phyloP scores from a whole-genome alignment of 257 asterid genomes.

The Lithospermum erythrorhizon region DNA sequence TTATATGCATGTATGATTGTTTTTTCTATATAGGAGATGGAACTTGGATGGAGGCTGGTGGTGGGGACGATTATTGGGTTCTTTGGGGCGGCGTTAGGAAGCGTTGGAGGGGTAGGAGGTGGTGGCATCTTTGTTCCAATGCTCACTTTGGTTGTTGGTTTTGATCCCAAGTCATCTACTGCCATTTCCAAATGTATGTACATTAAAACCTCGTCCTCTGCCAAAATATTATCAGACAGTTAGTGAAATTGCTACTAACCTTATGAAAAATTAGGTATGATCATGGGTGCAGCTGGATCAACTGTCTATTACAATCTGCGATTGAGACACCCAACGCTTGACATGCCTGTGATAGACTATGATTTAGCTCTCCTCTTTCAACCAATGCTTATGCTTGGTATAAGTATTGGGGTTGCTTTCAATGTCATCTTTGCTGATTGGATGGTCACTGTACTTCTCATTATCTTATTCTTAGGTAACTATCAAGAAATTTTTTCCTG shows the following conservation, averaged over 20 bases:
- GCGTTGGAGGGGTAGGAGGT: slow-evolving; percentile 36
- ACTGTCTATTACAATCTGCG: slow-evolving; percentile 29
- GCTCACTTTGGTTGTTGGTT: slow-evolving; percentile 27
- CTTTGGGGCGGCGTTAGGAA: slow-evolving; percentile 32
- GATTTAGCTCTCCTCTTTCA: slow-evolving; percentile 28
- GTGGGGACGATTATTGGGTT: slow-evolving; percentile 23
- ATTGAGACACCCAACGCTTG: slow-evolving; percentile 27
- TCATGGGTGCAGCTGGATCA: slow-evolving; percentile 36
- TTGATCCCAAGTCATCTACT: slow-evolving; percentile 31
- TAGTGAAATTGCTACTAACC: background rate
- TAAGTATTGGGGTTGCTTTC: slow-evolving; percentile 34
- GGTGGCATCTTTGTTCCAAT: slow-evolving; percentile 34
- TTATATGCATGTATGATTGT: background rate
- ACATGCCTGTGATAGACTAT: slow-evolving; percentile 31
- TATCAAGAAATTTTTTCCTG: no score
- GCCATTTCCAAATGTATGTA: slow-evolving; percentile 29
- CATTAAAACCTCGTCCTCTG: no score
- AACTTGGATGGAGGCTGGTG: slow-evolving; percentile 24
- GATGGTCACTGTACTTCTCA: slow-evolving; percentile 34
- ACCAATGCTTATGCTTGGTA: slow-evolving; percentile 35
- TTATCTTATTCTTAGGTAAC: slow-evolving; percentile 26
- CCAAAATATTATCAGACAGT: no score
- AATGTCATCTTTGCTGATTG: slow-evolving; percentile 33
- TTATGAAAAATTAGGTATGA: slow-evolving; percentile 20
- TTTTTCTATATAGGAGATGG: slow-evolving; percentile 19